A percentile compares a stretch with the other conserved stretches of the same genome.
phyloP scores from a whole-genome alignment of 148 eudicot genomes.

The Rhododendron ovatum region DNA sequence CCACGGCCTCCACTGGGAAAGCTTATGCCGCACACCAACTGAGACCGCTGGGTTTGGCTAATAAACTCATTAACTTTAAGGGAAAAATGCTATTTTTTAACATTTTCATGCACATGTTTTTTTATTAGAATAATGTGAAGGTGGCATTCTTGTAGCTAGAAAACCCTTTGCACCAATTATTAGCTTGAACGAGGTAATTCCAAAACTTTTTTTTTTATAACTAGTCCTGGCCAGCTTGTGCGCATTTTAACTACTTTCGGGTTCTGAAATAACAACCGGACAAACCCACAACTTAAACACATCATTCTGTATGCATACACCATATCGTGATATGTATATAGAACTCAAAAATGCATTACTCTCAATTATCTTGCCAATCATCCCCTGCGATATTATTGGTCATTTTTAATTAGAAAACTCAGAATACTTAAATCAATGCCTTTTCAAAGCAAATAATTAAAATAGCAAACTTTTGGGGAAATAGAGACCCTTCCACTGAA shows the following conservation, averaged over 20 bases:
- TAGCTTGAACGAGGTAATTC: background rate
- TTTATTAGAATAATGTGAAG: background rate
- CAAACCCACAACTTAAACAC: background rate
- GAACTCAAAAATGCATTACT: background rate
- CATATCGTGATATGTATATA: no score
- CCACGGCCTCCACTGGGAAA: no score
- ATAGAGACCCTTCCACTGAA: background rate
- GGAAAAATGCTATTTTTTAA: background rate
- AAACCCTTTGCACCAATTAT: background rate
- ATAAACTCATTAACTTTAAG: background rate
- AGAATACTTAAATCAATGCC: background rate
- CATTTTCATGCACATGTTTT: background rate
- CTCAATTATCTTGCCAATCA: background rate
- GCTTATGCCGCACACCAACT: no score
- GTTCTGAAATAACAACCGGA: rapidly evolving
- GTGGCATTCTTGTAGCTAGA: background rate
- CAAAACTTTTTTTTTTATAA: background rate
- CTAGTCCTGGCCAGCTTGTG: background rate
- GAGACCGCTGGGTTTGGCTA: no score
- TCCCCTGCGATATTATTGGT: background rate
- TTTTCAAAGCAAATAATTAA: background rate
- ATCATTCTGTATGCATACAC: no score
- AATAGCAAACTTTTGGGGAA: background rate
- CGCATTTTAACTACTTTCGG: background rate
- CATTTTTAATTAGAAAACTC: background rate